A percentile compares a stretch with the other conserved stretches of the same genome.
phyloP scores from a whole-genome alignment of 106 monocot genomes.

The Acanthochlamys bracteata region DNA sequence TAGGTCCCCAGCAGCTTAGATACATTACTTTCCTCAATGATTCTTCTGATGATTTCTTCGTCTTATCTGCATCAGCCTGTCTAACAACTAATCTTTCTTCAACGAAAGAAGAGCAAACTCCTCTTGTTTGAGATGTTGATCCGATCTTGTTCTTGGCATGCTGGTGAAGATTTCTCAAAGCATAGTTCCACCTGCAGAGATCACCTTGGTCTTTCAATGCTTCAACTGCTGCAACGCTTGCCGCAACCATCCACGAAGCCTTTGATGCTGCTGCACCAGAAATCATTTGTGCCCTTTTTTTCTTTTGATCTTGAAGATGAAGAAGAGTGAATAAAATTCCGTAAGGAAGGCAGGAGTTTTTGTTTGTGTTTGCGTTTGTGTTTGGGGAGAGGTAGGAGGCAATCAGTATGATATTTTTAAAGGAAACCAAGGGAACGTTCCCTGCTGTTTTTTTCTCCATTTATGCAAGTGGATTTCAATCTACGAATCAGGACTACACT shows the following conservation, averaged over 20 bases:
- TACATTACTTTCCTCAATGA: slow-evolving; percentile 20
- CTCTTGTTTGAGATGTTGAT: slow-evolving; percentile 1
- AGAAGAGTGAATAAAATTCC: too few species aligned
- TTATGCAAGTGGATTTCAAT: too few species aligned
- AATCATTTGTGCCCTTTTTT: too few species aligned
- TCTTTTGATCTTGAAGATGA: too few species aligned
- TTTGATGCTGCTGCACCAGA: background rate
- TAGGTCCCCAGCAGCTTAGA: slow-evolving; percentile 28
- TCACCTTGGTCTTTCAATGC: slow-evolving; percentile 42
- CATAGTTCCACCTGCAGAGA: slow-evolving; percentile 44
- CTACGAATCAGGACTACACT: too few species aligned
- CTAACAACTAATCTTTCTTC: background rate
- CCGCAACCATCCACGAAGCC: slow-evolving; percentile 26
- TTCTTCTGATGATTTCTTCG: slow-evolving; percentile 14
- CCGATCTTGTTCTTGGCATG: slow-evolving; percentile 14
- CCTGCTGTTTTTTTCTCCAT: too few species aligned
- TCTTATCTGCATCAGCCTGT: background rate
- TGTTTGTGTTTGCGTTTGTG: too few species aligned
- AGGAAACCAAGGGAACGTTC: too few species aligned
- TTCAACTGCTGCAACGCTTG: slow-evolving; percentile 38
- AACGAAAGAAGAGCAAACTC: background rate
- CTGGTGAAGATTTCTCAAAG: slow-evolving; percentile 16
- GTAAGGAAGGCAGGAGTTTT: too few species aligned
- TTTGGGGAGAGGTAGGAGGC: too few species aligned
- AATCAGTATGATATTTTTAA: too few species aligned